Conservation (phyloP, 371 early-diverging fungal genomes). For the Mucor racemosus region DNA sequence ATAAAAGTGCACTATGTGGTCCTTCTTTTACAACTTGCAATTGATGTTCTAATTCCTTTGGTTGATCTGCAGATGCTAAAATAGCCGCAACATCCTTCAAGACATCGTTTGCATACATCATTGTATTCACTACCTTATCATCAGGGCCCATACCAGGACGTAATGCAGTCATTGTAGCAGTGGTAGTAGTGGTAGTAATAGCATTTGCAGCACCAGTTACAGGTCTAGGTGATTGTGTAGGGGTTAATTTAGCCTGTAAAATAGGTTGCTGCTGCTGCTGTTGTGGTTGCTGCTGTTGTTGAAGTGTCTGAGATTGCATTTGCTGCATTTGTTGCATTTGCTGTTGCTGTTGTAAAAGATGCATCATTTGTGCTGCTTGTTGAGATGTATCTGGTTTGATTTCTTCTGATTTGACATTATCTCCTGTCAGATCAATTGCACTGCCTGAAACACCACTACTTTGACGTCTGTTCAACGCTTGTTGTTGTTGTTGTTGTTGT, state of each 20-base stretch:
- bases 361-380: constrained; percentile 31
- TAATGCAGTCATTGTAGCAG: constrained; percentile 3
- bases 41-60: not conserved
- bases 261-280: constrained; percentile 16
- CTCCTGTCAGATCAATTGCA: constrained; percentile 14
- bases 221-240: constrained; percentile 2
- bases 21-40: constrained; percentile 3
- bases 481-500: constrained; percentile 5
- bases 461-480: not conserved
- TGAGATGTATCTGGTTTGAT: constrained; percentile 13
- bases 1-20: constrained; percentile 5
- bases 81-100: constrained; percentile 41
- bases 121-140: constrained; percentile 36
- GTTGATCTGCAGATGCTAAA: constrained; percentile 18
- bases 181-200: not conserved
- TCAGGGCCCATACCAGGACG: constrained; percentile 45
- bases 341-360: constrained; percentile 38
- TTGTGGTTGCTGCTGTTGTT: constrained; percentile 13
- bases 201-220: not conserved
- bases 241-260: not conserved
- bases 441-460: not conserved
- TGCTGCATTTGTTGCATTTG: constrained; percentile 28
- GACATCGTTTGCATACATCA: constrained; percentile 41
- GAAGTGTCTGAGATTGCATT: constrained; percentile 16
- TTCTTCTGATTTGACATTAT: not conserved